Percentiles rank a stretch among this genome's conserved stretches.
These are phyloP conservation scores for Debaryomyces sp. DNA, from an alignment of 1,139 yeast genomes.

Conservation along the genomic window DNA sequence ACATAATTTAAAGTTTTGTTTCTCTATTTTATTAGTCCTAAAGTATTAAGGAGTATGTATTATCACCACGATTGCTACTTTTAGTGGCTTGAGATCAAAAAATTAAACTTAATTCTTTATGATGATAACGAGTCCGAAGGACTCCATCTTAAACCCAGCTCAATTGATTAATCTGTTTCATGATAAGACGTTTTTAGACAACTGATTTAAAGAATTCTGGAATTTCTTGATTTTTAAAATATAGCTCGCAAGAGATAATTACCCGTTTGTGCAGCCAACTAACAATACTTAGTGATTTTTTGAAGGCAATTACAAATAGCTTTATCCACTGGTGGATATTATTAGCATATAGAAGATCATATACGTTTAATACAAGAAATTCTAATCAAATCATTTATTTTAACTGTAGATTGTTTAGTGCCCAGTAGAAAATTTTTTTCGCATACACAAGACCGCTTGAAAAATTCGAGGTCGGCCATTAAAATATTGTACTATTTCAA, in stretches of 20 bases:
- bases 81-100: neutral
- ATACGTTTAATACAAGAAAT: neutral
- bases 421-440: slow-evolving; percentile 5
- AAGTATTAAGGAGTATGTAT: neutral
- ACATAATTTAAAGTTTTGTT: neutral
- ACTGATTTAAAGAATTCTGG: slow-evolving; percentile 29
- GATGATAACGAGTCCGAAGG: slow-evolving; percentile 50
- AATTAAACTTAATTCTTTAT: slow-evolving; percentile 14
- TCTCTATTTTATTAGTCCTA: neutral
- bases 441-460: slow-evolving; percentile 1
- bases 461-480: slow-evolving; percentile 4
- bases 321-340: neutral
- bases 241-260: neutral
- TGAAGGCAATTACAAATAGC: neutral
- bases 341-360: neutral
- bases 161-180: slow-evolving; percentile 54
- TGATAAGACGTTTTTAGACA: slow-evolving; percentile 46
- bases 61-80: neutral
- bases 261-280: neutral
- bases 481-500: neutral
- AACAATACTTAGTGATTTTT: neutral
- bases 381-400: neutral
- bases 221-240: neutral
- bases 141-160: slow-evolving; percentile 54
- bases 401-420: neutral